phyloP scores from a whole-genome alignment of 2,329 filamentous ascomycete species.

The Scytalidium lignicola region DNA sequence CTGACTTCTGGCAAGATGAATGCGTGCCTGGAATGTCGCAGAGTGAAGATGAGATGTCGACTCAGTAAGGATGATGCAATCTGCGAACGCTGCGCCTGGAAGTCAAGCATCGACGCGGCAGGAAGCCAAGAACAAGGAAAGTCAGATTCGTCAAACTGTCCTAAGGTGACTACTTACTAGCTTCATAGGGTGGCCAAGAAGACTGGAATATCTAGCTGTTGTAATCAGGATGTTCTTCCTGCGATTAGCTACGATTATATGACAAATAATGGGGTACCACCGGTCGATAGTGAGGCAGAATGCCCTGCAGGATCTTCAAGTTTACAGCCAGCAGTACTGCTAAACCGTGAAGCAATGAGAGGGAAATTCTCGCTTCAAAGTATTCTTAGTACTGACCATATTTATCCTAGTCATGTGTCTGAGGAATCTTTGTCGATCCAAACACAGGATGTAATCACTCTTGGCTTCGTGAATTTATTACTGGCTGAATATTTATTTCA shows the following conservation, averaged over 20 bases:
- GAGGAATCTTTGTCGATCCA: conserved; percentile 21
- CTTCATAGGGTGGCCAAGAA: neutral
- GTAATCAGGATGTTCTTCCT: neutral
- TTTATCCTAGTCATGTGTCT: neutral
- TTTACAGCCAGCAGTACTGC: conserved; percentile 28
- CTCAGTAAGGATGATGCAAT: conserved; percentile 15
- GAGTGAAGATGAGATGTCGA: conserved; percentile 35
- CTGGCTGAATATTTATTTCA: conserved; percentile 1
- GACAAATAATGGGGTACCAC: neutral
- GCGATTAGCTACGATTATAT: neutral
- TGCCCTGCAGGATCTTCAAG: conserved; percentile 10
- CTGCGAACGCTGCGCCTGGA: conserved; percentile 33
- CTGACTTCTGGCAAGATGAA: conserved; percentile 6
- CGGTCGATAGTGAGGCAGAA: conserved; percentile 2
- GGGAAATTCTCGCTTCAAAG: conserved; percentile 31
- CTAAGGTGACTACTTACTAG: neutral
- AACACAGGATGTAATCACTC: conserved; percentile 18
- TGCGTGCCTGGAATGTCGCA: conserved; percentile 34
- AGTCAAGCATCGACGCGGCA: conserved; percentile 35
- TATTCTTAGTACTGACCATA: conserved; percentile 20
- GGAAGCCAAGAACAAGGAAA: conserved; percentile 33
- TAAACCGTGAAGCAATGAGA: conserved; percentile 29
- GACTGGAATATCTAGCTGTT: neutral
- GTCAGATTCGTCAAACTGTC: neutral
- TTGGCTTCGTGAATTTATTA: conserved; percentile 27